These are phyloP conservation scores for Tuber brumale DNA, from an alignment of 495 filamentous ascomycete species.

Conservation along the genomic window DNA sequence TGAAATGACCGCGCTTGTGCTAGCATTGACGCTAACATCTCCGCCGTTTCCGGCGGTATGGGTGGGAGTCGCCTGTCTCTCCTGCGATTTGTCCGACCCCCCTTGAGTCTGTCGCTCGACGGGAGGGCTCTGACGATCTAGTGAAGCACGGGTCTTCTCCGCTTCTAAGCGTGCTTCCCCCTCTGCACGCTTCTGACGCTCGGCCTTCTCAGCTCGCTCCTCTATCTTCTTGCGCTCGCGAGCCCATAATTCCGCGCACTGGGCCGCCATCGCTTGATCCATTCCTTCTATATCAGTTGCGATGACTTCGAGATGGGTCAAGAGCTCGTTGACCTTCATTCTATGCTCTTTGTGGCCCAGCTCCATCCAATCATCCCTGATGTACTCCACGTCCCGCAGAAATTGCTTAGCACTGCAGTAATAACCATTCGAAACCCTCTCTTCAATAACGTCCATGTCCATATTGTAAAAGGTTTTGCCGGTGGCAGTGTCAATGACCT, in stretches of 20 bases:
- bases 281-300: constrained; percentile 58
- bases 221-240: constrained; percentile 62
- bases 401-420: constrained; percentile 87
- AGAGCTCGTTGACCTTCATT: constrained; percentile 80
- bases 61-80: not conserved
- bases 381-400: constrained; percentile 69
- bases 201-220: constrained; percentile 54
- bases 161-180: constrained; percentile 26
- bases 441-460: constrained; percentile 87
- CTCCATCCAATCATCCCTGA: constrained; percentile 74
- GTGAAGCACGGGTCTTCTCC: constrained; percentile 11
- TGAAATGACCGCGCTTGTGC: not conserved
- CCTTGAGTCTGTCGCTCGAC: not conserved
- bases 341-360: constrained; percentile 68
- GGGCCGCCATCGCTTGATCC: constrained; percentile 54
- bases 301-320: constrained; percentile 88
- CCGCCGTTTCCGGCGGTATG: not conserved
- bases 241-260: constrained; percentile 67
- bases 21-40: not conserved
- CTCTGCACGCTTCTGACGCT: constrained; percentile 27
- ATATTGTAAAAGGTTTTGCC: constrained; percentile 90
- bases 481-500: constrained; percentile 44
- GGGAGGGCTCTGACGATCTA: constrained; percentile 16
- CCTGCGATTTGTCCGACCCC: not conserved
- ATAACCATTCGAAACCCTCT: constrained; percentile 86